These are phyloP conservation scores for Wickerhamomyces chaumierensis DNA, from an alignment of 805 yeast species.

Conservation along the genomic window DNA sequence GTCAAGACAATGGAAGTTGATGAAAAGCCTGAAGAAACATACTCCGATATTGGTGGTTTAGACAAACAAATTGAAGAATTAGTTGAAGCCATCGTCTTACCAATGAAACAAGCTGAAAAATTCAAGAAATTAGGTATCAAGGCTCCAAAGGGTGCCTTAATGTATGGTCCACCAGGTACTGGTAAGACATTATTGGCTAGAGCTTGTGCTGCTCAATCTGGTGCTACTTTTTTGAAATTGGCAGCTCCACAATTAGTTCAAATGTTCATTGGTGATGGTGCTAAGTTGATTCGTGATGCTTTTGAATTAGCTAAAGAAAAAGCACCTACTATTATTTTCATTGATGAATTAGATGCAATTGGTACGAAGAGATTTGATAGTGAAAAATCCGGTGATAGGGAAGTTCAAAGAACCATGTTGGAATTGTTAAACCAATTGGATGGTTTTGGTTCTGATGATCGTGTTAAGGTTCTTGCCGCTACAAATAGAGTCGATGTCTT, in stretches of 20 bases:
- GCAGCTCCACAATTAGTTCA: slow-evolving; percentile 98
- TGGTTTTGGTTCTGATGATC: slow-evolving; percentile 94
- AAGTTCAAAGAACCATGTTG: slow-evolving; percentile 98
- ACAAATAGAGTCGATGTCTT: slow-evolving; percentile 98
- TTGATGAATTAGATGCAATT: slow-evolving; percentile 97
- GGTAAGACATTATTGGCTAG: slow-evolving; percentile 95
- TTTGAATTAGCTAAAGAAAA: slow-evolving; percentile 95
- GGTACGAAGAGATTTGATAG: slow-evolving; percentile 98
- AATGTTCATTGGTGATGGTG: slow-evolving; percentile 98
- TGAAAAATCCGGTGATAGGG: slow-evolving; percentile 95
- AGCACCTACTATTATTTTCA: slow-evolving; percentile 95
- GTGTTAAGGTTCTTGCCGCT: slow-evolving; percentile 96
- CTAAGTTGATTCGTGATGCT: slow-evolving; percentile 93
- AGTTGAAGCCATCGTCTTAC: slow-evolving; percentile 95
- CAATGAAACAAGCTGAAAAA: slow-evolving; percentile 97
- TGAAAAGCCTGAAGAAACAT: slow-evolving; percentile 95
- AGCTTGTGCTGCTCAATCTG: slow-evolving; percentile 98
- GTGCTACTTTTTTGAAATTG: slow-evolving; percentile 89
- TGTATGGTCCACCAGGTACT: slow-evolving; percentile 99
- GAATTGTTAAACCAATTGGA: slow-evolving; percentile 94
- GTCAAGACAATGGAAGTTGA: slow-evolving; percentile 99
- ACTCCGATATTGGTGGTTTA: slow-evolving; percentile 94
- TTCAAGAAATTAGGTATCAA: slow-evolving; percentile 89
- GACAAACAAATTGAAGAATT: slow-evolving; percentile 97
- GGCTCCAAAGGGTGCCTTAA: slow-evolving; percentile 96